Percentiles rank a stretch among this genome's conserved stretches.
These are phyloP conservation scores for Spathaspora girioi DNA, from an alignment of 805 yeast genomes.

Conservation along the genomic window DNA sequence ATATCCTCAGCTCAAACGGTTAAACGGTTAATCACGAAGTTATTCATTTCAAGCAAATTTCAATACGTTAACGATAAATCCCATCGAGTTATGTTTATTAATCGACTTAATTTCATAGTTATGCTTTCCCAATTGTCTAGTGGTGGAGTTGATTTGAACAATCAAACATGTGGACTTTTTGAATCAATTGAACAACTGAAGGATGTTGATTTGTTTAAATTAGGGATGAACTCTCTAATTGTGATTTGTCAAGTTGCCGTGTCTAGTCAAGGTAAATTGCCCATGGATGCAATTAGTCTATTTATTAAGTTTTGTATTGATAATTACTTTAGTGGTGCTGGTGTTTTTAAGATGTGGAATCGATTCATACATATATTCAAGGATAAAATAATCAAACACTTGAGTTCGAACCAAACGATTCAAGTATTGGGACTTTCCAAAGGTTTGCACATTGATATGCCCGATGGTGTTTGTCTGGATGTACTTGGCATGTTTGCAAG, in stretches of 20 bases:
- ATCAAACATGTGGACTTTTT: conserved; percentile 24
- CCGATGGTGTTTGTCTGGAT: conserved; percentile 2
- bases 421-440: conserved; percentile 1
- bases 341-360: conserved; percentile 14
- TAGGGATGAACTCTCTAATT: conserved; percentile 18
- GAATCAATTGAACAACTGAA: conserved; percentile 17
- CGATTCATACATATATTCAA: conserved; percentile 6
- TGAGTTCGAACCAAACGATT: not conserved
- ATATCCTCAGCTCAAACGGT: conserved; percentile 17
- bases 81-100: conserved; percentile 29
- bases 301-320: conserved; percentile 12
- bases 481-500: conserved; percentile 1
- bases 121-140: conserved; percentile 32
- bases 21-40: conserved; percentile 30
- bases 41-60: conserved; percentile 36
- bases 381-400: not conserved
- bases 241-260: conserved; percentile 15
- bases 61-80: conserved; percentile 22
- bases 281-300: conserved; percentile 14
- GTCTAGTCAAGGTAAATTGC: conserved; percentile 11
- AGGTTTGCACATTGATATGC: conserved; percentile 1
- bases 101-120: conserved; percentile 33
- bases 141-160: conserved; percentile 24
- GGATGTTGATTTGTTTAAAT: conserved; percentile 21
- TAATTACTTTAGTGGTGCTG: conserved; percentile 13